Percentiles rank a stretch among this genome's conserved stretches.
Evolutionary conservation across 139 green algal genomes (phyloP).

Genomic region (Gonium pectorale): DNA sequence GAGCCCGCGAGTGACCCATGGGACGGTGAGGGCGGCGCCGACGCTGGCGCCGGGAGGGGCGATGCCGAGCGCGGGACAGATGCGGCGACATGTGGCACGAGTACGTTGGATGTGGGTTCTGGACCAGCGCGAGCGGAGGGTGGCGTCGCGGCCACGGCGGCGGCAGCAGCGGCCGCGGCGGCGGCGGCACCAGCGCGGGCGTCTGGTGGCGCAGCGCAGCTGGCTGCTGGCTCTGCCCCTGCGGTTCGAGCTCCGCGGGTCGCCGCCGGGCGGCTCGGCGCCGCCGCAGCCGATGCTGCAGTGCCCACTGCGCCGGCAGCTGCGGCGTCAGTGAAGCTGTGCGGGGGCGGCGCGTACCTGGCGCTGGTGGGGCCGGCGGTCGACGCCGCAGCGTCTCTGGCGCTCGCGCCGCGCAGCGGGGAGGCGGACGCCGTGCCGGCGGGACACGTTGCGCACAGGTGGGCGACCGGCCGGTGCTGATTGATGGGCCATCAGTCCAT

Average conservation of each 20-base stretch:
- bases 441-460: background rate
- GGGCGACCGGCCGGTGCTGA: background rate
- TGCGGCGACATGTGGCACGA: too few species aligned
- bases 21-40: background rate
- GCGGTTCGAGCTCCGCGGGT: too few species aligned
- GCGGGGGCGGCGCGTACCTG: background rate
- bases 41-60: too few species aligned
- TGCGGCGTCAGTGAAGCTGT: slow-evolving; percentile 13
- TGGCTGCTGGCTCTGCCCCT: background rate
- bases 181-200: background rate
- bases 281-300: background rate
- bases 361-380: slow-evolving; percentile 33
- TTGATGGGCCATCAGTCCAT: too few species aligned
- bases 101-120: too few species aligned
- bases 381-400: slow-evolving; percentile 21
- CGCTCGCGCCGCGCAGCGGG: background rate
- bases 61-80: too few species aligned
- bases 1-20: too few species aligned
- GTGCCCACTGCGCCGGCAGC: background rate
- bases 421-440: background rate
- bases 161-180: background rate
- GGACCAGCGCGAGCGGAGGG: too few species aligned
- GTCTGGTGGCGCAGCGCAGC: background rate
- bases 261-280: too few species aligned
- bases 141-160: too few species aligned